Conservation (phyloP, 2,329 filamentous ascomycete genomes). For the Colletotrichum kahawae region DNA sequence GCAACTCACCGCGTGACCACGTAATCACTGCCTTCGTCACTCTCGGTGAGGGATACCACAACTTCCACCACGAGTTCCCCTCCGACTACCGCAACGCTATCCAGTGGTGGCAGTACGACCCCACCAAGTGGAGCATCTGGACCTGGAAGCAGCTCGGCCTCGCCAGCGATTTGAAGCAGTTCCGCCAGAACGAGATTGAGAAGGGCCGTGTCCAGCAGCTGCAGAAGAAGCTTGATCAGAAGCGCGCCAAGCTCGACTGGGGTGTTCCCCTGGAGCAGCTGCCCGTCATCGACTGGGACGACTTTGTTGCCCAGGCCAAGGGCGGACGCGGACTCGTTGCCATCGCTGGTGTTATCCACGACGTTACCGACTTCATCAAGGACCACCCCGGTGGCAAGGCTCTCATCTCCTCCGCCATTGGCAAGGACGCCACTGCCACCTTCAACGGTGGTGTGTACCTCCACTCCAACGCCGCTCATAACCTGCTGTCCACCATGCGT, state of each 20-base stretch:
- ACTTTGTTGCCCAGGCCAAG: slow-evolving; percentile 80
- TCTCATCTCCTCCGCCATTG: slow-evolving; percentile 80
- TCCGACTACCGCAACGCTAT: slow-evolving; percentile 93
- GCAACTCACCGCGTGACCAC: slow-evolving; percentile 89
- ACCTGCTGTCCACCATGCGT: slow-evolving; percentile 86
- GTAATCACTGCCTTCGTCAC: slow-evolving; percentile 85
- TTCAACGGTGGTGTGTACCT: slow-evolving; percentile 93
- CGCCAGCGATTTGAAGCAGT: slow-evolving; percentile 87
- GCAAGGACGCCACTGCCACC: slow-evolving; percentile 88
- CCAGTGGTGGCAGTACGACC: slow-evolving; percentile 90
- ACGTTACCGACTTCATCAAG: slow-evolving; percentile 83
- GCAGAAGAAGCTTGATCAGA: slow-evolving; percentile 93
- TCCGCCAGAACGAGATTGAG: slow-evolving; percentile 90
- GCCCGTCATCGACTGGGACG: slow-evolving; percentile 85
- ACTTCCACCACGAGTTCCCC: slow-evolving; percentile 95
- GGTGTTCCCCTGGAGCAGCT: slow-evolving; percentile 84
- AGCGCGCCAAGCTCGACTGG: slow-evolving; percentile 84
- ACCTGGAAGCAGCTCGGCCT: slow-evolving; percentile 83
- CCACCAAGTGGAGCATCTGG: slow-evolving; percentile 91
- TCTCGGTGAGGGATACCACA: slow-evolving; percentile 89
- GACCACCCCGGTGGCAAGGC: slow-evolving; percentile 91
- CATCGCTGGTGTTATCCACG: slow-evolving; percentile 85
- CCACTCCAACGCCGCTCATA: slow-evolving; percentile 90
- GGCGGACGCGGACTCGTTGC: slow-evolving; percentile 78
- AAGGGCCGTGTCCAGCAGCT: slow-evolving; percentile 88